A percentile compares a stretch with the other conserved stretches of the same genome.
These are phyloP conservation scores for Diplodia sapinea DNA, from an alignment of 2,329 filamentous ascomycete genomes.

Conservation along the genomic window DNA sequence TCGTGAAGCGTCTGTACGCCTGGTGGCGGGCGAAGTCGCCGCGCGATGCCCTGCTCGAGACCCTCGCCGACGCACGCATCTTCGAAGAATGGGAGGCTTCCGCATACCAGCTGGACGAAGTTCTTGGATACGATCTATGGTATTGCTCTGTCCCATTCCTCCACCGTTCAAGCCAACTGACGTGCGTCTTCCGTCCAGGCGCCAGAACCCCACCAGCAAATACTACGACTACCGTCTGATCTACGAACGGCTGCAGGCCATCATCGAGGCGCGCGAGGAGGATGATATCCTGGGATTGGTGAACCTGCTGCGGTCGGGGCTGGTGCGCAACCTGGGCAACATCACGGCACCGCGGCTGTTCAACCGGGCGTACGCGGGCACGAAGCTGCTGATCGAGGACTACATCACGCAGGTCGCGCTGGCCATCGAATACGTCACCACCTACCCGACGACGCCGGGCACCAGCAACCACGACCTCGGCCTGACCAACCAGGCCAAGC, in stretches of 20 bases:
- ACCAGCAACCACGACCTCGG: slow-evolving; percentile 49
- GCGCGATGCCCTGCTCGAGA: slow-evolving; percentile 68
- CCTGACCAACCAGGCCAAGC: slow-evolving; percentile 76
- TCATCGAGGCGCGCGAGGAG: slow-evolving; percentile 71
- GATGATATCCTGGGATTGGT: slow-evolving; percentile 76
- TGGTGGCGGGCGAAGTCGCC: slow-evolving; percentile 72
- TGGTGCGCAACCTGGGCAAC: slow-evolving; percentile 86
- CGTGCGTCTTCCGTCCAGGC: slow-evolving; percentile 57
- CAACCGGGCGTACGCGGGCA: slow-evolving; percentile 84
- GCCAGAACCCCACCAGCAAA: slow-evolving; percentile 78
- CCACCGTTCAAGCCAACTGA: background rate
- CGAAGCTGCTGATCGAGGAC: slow-evolving; percentile 88
- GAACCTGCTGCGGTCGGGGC: slow-evolving; percentile 77
- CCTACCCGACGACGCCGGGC: slow-evolving; percentile 64
- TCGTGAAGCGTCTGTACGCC: slow-evolving; percentile 65
- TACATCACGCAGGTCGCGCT: slow-evolving; percentile 86
- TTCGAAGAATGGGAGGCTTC: slow-evolving; percentile 88
- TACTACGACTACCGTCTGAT: slow-evolving; percentile 90
- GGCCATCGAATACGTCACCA: slow-evolving; percentile 76
- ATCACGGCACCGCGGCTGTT: slow-evolving; percentile 83
- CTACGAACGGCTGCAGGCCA: slow-evolving; percentile 72
- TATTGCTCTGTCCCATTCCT: slow-evolving; percentile 45
- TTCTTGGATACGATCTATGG: slow-evolving; percentile 83
- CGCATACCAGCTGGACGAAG: slow-evolving; percentile 81
- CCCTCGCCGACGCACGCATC: slow-evolving; percentile 68